Evolutionary conservation across 106 monocot genomes (phyloP), one percentile per base, ranked within the genome.

Genomic region (Dendrobium huoshanense): DNA sequence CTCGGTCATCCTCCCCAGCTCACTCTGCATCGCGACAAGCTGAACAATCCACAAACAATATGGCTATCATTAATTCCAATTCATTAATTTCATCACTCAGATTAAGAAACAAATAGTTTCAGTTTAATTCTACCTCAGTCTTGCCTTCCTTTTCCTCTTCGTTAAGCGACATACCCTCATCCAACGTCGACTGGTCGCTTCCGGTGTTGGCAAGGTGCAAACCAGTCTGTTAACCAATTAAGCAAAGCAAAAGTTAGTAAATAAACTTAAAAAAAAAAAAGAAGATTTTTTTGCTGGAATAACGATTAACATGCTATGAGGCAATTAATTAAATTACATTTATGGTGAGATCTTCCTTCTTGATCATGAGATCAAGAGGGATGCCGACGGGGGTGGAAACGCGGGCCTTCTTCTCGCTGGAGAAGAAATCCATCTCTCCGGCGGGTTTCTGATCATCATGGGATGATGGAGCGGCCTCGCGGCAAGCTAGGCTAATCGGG

Each of bases 341-440:
- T n/a, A 96, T 77, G 84, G 79, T 64, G 47, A 86, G 70, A 25
- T 90, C 88, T 59, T 94, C 92, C 40, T 92, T 81, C 81, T 87
- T 87, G 80, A 87, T 73, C 45, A 82, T 77, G 45, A 84, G 72
- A 44, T 82, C 78, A 19, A 80, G 20, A 44, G 81, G 77, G 29
- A 44, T 29, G 0, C 72, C 42, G 2, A 72, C 41, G 3, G 64
- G 40, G 5, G 31, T 37, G 33, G 55, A 13, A 31, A 37, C 18
- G 41, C 86, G 47, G 25, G n/a, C n/a, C 76, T 87, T 85, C 73
- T 91, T 89, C 80, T 92, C 92, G 40, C 78, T 67, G 59, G 89
- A 92, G 89, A 94, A 92, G 86, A 97, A 94, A 78, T 94, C 94
- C 86, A 92, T 75, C 89, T 92, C 94, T n/a, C 79, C 75, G 6